A percentile compares a stretch with the other conserved stretches of the same genome.
phyloP scores from a whole-genome alignment of 1,284 basidiomycete species.

The Pseudozyma pruni region DNA sequence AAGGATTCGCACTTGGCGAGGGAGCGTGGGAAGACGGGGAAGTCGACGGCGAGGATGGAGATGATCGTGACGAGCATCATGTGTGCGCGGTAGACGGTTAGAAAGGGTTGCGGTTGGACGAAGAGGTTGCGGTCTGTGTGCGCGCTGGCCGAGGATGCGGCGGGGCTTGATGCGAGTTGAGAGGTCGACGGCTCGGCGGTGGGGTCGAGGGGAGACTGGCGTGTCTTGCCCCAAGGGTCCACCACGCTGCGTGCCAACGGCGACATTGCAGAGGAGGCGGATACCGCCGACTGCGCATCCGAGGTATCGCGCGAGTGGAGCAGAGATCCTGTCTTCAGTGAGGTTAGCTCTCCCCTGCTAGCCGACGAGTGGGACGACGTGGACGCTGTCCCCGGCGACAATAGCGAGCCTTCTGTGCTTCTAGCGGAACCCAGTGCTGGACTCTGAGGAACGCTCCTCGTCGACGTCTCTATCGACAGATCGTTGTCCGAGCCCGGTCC shows the following conservation, averaged over 20 bases:
- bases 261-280: conserved; percentile 36
- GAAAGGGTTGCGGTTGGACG: conserved; percentile 70
- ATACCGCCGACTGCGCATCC: conserved; percentile 27
- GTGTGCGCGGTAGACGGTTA: conserved; percentile 90
- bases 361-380: conserved; percentile 17
- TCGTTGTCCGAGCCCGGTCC: conserved; percentile 26
- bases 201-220: conserved; percentile 1
- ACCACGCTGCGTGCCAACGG: conserved; percentile 38
- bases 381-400: conserved; percentile 21
- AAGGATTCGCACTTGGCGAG: conserved; percentile 94
- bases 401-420: conserved; percentile 1
- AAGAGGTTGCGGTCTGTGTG: conserved; percentile 3
- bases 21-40: conserved; percentile 83
- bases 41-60: conserved; percentile 95
- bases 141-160: neutral
- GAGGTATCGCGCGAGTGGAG: conserved; percentile 31
- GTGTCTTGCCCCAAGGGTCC: conserved; percentile 19
- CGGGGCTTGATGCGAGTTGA: neutral
- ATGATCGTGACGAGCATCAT: conserved; percentile 94
- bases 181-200: too few relatives aligned
- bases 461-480: conserved; percentile 15
- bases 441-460: conserved; percentile 15
- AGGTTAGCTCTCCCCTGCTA: conserved; percentile 1
- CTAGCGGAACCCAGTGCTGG: conserved; percentile 10
- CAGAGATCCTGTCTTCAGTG: conserved; percentile 1